Conservation (phyloP, 768 basidiomycete genomes). For the Austroboletus festivus region DNA sequence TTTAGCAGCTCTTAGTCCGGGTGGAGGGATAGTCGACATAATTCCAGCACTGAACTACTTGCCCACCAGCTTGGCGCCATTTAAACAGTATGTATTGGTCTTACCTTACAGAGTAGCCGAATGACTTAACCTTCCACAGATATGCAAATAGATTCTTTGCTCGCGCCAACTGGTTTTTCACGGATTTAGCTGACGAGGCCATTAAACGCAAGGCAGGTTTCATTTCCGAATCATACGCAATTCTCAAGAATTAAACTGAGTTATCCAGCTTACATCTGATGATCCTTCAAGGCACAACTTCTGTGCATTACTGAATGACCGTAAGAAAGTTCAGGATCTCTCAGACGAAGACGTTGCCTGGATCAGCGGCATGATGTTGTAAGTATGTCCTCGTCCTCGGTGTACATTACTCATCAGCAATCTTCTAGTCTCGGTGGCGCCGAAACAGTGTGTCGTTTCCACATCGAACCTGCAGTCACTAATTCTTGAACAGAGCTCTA, state of each 20-base stretch:
- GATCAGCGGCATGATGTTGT: constrained; percentile 9
- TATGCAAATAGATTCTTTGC: constrained; percentile 7
- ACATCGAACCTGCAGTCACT: neutral
- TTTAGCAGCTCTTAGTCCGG: constrained; percentile 1
- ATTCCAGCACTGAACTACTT: constrained; percentile 5
- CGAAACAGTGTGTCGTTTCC: neutral
- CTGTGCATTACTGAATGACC: constrained; percentile 4
- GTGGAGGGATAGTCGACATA: constrained; percentile 7
- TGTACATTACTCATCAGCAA: neutral
- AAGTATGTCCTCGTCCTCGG: neutral
- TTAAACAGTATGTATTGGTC: too few relatives aligned
- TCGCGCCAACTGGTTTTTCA: constrained; percentile 5
- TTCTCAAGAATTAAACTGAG: neutral
- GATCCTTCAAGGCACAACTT: constrained; percentile 7
- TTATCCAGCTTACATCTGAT: neutral
- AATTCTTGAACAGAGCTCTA: constrained; percentile 1
- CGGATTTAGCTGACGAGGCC: constrained; percentile 1
- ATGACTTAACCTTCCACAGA: neutral
- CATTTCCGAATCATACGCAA: neutral
- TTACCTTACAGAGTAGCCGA: neutral
- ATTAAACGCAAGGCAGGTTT: constrained; percentile 2
- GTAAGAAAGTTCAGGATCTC: neutral
- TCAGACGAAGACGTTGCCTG: constrained; percentile 11
- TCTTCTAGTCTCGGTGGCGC: constrained; percentile 1
- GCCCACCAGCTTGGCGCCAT: constrained; percentile 4